Evolutionary conservation across 1,284 basidiomycete genomes (phyloP).

Genomic region (Trichosporon faecale): DNA sequence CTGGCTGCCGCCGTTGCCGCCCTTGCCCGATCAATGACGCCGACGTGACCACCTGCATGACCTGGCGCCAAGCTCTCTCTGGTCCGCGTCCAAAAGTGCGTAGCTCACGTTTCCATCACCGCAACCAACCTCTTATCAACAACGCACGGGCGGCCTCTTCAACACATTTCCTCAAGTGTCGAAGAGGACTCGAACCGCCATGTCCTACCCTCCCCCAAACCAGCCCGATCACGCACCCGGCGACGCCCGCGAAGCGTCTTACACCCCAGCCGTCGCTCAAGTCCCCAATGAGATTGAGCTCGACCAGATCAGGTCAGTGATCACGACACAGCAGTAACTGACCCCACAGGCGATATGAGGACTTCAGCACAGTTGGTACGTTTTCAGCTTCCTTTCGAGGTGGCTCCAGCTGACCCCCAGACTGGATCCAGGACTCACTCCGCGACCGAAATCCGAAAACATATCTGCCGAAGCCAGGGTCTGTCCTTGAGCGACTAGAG

Average conservation of each 20-base stretch:
- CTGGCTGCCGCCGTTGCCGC: constrained; percentile 3
- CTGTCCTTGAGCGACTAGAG: constrained; percentile 38
- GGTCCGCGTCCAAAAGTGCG: neutral
- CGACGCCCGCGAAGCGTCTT: neutral
- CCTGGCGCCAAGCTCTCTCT: neutral
- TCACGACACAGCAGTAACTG: neutral
- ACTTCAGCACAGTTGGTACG: constrained; percentile 76
- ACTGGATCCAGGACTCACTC: constrained; percentile 94
- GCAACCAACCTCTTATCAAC: constrained; percentile 17
- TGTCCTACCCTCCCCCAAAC: constrained; percentile 34
- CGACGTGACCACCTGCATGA: neutral
- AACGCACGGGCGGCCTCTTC: constrained; percentile 16
- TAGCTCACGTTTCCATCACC: neutral
- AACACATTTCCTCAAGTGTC: neutral
- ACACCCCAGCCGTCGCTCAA: neutral
- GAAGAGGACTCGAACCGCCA: constrained; percentile 16
- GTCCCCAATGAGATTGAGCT: constrained; percentile 42
- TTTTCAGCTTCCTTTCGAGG: constrained; percentile 14
- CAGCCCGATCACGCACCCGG: constrained; percentile 1
- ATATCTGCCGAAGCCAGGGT: constrained; percentile 22
- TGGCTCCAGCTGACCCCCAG: constrained; percentile 47
- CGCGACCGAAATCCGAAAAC: constrained; percentile 65
- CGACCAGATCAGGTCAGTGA: constrained; percentile 47
- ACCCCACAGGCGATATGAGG: constrained; percentile 55
- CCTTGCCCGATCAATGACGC: constrained; percentile 2